Conservation (phyloP, 768 basidiomycete genomes). For the Cystoderma amianthinum region DNA sequence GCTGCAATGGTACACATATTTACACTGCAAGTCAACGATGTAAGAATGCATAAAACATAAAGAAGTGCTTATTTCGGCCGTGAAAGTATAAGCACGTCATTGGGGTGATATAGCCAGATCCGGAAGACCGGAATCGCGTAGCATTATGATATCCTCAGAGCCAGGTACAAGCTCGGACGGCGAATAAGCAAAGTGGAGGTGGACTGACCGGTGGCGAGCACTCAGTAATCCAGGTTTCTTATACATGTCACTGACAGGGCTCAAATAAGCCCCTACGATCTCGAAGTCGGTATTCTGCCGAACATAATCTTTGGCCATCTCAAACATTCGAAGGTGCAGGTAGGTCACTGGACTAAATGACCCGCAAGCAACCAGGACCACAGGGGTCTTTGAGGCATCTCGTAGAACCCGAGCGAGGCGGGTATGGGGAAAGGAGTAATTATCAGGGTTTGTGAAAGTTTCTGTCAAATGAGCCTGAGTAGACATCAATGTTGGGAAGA, state of each 20-base stretch:
- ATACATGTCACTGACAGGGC: conserved; percentile 94
- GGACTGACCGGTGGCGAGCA: conserved; percentile 78
- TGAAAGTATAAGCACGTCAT: too few species aligned
- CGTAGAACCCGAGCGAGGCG: conserved; percentile 52
- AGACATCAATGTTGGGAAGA: conserved; percentile 13
- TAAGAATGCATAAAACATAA: conserved; percentile 7
- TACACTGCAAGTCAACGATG: conserved; percentile 46
- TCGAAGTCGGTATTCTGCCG: conserved; percentile 90
- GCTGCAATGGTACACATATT: conserved; percentile 87
- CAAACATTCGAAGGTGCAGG: conserved; percentile 97
- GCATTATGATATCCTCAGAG: not conserved
- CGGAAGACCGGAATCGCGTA: conserved; percentile 8
- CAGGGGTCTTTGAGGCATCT: conserved; percentile 67
- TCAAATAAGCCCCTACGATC: conserved; percentile 93
- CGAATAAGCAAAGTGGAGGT: conserved; percentile 10
- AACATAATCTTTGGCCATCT: conserved; percentile 97
- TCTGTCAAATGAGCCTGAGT: conserved; percentile 22
- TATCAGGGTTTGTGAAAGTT: conserved; percentile 55
- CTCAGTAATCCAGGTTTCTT: conserved; percentile 93
- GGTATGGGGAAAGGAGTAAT: conserved; percentile 63
- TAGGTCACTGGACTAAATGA: conserved; percentile 99
- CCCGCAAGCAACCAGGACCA: conserved; percentile 94
- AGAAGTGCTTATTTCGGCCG: not conserved
- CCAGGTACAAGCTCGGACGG: conserved; percentile 1
- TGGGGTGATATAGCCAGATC: conserved; percentile 11